These are phyloP conservation scores for Chlorella ohadii DNA, from an alignment of 139 green algal species.

Conservation along the genomic window DNA sequence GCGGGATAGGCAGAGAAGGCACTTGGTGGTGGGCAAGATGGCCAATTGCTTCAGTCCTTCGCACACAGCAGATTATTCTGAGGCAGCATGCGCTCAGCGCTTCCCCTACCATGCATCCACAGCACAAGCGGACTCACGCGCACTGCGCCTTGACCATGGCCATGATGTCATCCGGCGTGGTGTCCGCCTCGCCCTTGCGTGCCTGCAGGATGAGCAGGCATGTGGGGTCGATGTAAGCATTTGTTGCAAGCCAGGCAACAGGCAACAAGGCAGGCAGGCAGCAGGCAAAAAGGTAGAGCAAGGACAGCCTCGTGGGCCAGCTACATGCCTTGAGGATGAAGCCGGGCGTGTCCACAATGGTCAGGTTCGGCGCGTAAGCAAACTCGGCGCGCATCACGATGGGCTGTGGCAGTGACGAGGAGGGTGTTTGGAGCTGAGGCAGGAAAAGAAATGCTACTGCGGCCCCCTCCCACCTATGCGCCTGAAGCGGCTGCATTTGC, in stretches of 20 bases:
- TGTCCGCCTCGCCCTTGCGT: constrained; percentile 81
- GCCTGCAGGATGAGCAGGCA: constrained; percentile 55
- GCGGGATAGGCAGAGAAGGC: no score
- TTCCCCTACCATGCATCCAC: no score
- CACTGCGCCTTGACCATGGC: constrained; percentile 92
- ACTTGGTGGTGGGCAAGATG: background rate
- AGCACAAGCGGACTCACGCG: background rate
- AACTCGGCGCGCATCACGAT: constrained; percentile 67
- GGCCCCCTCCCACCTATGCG: no score
- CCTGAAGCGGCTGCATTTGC: no score
- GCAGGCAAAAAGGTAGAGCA: background rate
- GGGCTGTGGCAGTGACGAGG: background rate
- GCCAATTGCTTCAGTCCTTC: no score
- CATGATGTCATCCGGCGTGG: constrained; percentile 91
- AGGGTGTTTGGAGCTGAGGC: no score
- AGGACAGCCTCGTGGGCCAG: background rate
- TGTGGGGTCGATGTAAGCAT: background rate
- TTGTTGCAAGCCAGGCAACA: background rate
- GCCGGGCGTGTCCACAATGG: constrained; percentile 95
- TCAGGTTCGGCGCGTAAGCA: constrained; percentile 91
- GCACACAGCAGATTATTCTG: no score
- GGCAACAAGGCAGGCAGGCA: background rate
- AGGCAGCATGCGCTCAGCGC: no score
- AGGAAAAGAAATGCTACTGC: no score
- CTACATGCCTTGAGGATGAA: constrained; percentile 87